phyloP scores from a whole-genome alignment of 768 basidiomycete species.

The Suillus sp. region DNA sequence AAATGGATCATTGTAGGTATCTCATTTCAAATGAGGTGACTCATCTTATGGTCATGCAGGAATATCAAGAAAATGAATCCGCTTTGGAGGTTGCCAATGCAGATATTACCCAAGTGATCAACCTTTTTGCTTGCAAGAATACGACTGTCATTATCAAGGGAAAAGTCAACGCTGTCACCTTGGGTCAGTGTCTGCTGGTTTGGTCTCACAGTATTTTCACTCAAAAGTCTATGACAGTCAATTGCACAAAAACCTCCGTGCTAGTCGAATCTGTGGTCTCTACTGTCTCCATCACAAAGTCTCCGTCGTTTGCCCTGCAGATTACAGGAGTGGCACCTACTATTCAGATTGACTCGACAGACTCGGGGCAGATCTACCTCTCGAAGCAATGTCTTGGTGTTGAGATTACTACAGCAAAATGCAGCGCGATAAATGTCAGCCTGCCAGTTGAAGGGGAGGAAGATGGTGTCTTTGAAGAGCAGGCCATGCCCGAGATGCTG shows the following conservation, averaged over 20 bases:
- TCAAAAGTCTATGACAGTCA: constrained; percentile 51
- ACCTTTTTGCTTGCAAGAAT: constrained; percentile 90
- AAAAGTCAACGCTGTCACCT: constrained; percentile 91
- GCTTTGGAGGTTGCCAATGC: constrained; percentile 72
- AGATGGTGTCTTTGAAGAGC: constrained; percentile 89
- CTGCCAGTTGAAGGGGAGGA: constrained; percentile 86
- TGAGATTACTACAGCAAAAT: constrained; percentile 94
- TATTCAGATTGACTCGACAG: constrained; percentile 91
- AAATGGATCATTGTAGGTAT: constrained; percentile 88
- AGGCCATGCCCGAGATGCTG: constrained; percentile 94
- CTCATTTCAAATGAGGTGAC: not conserved
- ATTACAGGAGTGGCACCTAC: constrained; percentile 90
- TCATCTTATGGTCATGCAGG: constrained; percentile 47
- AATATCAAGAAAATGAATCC: constrained; percentile 86
- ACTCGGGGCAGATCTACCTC: constrained; percentile 93
- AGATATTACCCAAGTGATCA: constrained; percentile 81
- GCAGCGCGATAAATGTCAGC: constrained; percentile 89
- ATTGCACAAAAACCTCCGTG: constrained; percentile 84
- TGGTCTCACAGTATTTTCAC: constrained; percentile 6
- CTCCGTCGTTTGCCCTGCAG: constrained; percentile 92
- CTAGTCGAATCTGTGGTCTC: constrained; percentile 95
- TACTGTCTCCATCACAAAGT: constrained; percentile 82
- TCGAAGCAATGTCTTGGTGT: constrained; percentile 76
- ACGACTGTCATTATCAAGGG: constrained; percentile 82
- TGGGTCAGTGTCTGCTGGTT: constrained; percentile 54